Evolutionary conservation across 73 alveolate genomes (phyloP).

Genomic region (Urostyla sp.): DNA sequence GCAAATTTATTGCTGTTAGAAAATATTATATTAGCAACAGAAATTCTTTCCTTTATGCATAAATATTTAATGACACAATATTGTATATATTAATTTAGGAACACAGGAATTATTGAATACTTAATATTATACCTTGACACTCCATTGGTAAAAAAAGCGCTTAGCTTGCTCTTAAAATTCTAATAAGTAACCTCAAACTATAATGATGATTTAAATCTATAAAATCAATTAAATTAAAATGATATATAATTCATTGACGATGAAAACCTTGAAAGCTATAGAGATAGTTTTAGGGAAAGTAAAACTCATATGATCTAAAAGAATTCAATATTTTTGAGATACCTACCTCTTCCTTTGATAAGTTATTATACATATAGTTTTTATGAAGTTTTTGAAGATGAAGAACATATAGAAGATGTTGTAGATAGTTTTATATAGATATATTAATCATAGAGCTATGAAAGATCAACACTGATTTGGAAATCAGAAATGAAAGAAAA

Average conservation of each 20-base stretch:
- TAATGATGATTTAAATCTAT: constrained; percentile 12
- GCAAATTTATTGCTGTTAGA: not conserved
- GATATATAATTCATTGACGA: not conserved
- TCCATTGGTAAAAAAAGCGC: constrained; percentile 6
- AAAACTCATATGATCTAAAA: no score
- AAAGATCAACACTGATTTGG: constrained; percentile 36
- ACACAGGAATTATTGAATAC: constrained; percentile 31
- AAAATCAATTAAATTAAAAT: not conserved
- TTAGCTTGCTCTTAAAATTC: not conserved
- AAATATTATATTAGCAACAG: not conserved
- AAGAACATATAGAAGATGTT: not conserved
- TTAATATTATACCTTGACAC: constrained; percentile 8
- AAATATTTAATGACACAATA: not conserved
- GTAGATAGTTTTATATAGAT: constrained; percentile 8
- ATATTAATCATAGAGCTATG: constrained; percentile 5
- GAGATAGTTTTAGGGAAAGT: no score
- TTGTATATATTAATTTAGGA: not conserved
- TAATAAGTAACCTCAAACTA: constrained; percentile 21
- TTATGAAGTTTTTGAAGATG: no score
- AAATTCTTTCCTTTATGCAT: not conserved
- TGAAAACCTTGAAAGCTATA: not conserved
- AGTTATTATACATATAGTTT: no score
- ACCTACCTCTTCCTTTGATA: constrained; percentile 19
- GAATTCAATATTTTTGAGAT: constrained; percentile 26
- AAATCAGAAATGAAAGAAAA: constrained; percentile 13